These are phyloP conservation scores for Penicillium diatomitis DNA, from an alignment of 495 filamentous ascomycete species.

Conservation along the genomic window DNA sequence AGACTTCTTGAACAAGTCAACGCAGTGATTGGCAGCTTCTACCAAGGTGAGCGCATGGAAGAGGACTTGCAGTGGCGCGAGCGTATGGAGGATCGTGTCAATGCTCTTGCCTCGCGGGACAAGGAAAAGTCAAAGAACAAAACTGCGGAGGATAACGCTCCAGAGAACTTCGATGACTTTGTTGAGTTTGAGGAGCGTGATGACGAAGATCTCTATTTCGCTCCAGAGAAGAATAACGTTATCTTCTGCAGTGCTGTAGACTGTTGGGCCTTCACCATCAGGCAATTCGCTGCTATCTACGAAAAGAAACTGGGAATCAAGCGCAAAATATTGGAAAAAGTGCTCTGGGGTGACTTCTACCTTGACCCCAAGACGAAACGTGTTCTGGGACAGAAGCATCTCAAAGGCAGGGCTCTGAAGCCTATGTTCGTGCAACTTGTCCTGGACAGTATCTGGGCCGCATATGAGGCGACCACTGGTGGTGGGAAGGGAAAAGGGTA, in stretches of 20 bases:
- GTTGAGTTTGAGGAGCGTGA: slow-evolving; percentile 80
- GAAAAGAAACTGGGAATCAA: slow-evolving; percentile 98
- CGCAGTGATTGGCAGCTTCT: slow-evolving; percentile 94
- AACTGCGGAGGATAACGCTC: slow-evolving; percentile 43
- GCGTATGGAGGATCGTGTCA: slow-evolving; percentile 76
- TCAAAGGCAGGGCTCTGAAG: slow-evolving; percentile 84
- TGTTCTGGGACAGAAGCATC: slow-evolving; percentile 80
- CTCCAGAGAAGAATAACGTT: slow-evolving; percentile 96
- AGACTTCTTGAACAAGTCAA: slow-evolving; percentile 93
- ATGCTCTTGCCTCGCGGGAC: slow-evolving; percentile 37
- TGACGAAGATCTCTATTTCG: slow-evolving; percentile 97
- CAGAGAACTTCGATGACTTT: slow-evolving; percentile 24
- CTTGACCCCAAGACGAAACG: slow-evolving; percentile 95
- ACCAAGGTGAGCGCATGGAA: slow-evolving; percentile 97
- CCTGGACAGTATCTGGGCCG: slow-evolving; percentile 93
- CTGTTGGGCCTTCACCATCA: slow-evolving; percentile 94
- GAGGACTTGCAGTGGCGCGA: slow-evolving; percentile 96
- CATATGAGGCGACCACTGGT: slow-evolving; percentile 83
- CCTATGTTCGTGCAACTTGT: slow-evolving; percentile 98
- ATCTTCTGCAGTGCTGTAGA: slow-evolving; percentile 97
- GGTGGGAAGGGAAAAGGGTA: slow-evolving; percentile 76
- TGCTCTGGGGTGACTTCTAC: slow-evolving; percentile 96
- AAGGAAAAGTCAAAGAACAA: slow-evolving; percentile 29
- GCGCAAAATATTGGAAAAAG: slow-evolving; percentile 80
- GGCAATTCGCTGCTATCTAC: slow-evolving; percentile 88